Base-by-base conservation (phyloP, 257 asterid genomes). In the Jasminum sambac region DNA sequence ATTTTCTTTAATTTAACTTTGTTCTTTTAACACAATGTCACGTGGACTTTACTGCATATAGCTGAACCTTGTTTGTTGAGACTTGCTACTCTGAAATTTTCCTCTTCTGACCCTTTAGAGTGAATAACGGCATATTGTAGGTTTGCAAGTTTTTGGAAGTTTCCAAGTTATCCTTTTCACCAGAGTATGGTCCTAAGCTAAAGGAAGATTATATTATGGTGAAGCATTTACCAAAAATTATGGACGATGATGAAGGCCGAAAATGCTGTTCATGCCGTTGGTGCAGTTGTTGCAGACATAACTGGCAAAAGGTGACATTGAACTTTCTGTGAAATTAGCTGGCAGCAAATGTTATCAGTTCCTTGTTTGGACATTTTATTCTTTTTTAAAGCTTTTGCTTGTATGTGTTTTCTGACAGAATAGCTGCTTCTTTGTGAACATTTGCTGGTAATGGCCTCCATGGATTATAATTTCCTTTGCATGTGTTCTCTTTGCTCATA, bases 61-160 rank as follows among this genome's bases (percentile, higher is more conserved):
- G 46, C 50, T 30, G 67, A 61, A 24, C 66, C 69, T 61, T 70
- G 42, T 58, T 66, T 69, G 26, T 67, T 11, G 26, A 8, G 55
- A 17, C 61, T 41, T 66, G 6, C 41, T 40, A 40, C 44, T 37
- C 34, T 68, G 40, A 72, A 57, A 34, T 72, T 76, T 72, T 60
- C 37, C 36, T 0, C 73, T 38, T 48, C 71, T 72, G 44, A 52
- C 44, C 50, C 74, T 75, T 70, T 30, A 40, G 61, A 30, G 65
- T n/a, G 42, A 55, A 61, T 39, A 48, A 68, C 60, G 77, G 21
- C 55, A 73, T 46, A 39, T 68, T 76, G 70, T 72, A 94, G 98
- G 98, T 89, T 43, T 94, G 98, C 84, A 89, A 75, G 74, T 92
- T 92, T 74, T 75, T 92, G 87, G 98, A 89, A 79, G 98, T 92